Evolutionary conservation across 2,329 filamentous ascomycete species (phyloP), one percentile per base, ranked within the genome.

Genomic region (Botrytis deweyae): DNA sequence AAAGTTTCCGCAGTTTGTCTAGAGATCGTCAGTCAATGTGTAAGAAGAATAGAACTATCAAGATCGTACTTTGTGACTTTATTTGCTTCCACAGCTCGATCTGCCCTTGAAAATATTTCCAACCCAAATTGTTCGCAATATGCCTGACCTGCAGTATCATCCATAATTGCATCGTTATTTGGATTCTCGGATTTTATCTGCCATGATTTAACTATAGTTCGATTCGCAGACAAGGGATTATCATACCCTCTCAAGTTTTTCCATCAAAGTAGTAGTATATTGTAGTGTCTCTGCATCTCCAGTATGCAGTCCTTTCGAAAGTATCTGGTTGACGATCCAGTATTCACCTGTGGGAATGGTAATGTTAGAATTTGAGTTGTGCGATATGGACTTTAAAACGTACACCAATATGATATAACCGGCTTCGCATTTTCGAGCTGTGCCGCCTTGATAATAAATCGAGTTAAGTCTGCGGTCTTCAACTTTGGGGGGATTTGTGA

Each of bases 91-190:
- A 98, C 89, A 0, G 94, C 91, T 73, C 92, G 90, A 80, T 98
- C 93, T 6, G 93, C 95, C 76, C 94, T 89, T 66, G 91, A 88
- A 76, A 99, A 95, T 0, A 94, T 95, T 80, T 97, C 93, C 76
- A 95, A 86, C 0, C 92, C 95, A 82, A 99, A 99, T 81, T 97
- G 92, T 83, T 98, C 95, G 66, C 98, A 91, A 79, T 97, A 97
- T 72, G 94, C 94, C 83, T 95, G 93, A 1, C 94, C 95, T 6
- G 92, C 93, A 1, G 91, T 85, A 78, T 98, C 95, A 82, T 98
- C 95, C 9, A 89, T 87, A 72, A 98, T 91, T 25, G 94, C 92
- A 81, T 97, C 93, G 80, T 98, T 93, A 66, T 88, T 87, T 16
- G 90, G 86, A 80, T 95, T 90, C 73, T 92, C 88, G 18, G 85